phyloP scores from a whole-genome alignment of 192 early-diverging fungal genomes.

The Rhizoclosmatium globosum region DNA sequence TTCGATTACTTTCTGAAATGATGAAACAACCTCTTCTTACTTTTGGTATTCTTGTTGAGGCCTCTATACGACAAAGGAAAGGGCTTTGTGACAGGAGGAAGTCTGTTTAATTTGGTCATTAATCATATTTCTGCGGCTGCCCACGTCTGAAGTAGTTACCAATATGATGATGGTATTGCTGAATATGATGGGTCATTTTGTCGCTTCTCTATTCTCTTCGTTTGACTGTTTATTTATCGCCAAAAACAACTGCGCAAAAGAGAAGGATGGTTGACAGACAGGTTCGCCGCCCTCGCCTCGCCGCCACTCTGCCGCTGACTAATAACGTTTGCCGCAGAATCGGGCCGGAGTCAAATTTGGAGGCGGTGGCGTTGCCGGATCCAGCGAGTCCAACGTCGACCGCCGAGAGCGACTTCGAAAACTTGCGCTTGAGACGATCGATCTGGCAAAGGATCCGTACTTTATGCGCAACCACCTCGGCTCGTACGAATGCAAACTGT shows the following conservation, averaged over 20 bases:
- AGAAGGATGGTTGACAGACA: slow-evolving; percentile 29
- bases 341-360: slow-evolving; percentile 92
- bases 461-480: slow-evolving; percentile 86
- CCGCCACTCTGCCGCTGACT: not conserved
- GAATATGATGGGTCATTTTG: not conserved
- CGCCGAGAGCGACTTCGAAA: slow-evolving; percentile 95
- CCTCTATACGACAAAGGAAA: slow-evolving; percentile 15
- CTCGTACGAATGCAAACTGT: slow-evolving; percentile 67
- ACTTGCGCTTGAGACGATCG: slow-evolving; percentile 94
- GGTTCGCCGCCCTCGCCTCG: not conserved
- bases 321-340: slow-evolving; percentile 61
- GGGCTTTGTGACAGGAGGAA: slow-evolving; percentile 17
- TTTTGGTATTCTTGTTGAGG: slow-evolving; percentile 4
- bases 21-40: not conserved
- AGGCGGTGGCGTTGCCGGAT: slow-evolving; percentile 84
- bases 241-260: not conserved
- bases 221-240: not conserved
- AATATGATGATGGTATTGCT: not conserved
- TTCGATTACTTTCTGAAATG: not conserved
- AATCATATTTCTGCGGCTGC: not conserved
- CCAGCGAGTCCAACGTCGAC: slow-evolving; percentile 88
- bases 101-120: not conserved
- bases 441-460: slow-evolving; percentile 95
- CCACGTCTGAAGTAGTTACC: not conserved
- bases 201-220: not conserved